Conservation (phyloP, 2,329 filamentous ascomycete species). For the Aureobasidium sp. region DNA sequence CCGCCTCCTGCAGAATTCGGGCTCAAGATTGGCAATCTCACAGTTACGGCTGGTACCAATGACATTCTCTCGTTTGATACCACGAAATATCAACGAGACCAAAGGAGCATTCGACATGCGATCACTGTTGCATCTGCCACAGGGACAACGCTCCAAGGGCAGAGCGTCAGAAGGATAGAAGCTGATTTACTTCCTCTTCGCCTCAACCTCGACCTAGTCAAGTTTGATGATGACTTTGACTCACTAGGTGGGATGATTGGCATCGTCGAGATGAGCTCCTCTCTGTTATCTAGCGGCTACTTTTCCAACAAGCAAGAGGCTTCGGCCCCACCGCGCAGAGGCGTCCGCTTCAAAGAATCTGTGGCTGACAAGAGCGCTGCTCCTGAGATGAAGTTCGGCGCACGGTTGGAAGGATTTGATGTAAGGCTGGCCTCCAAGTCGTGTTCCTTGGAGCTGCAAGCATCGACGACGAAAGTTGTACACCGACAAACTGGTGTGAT, state of each 20-base stretch:
- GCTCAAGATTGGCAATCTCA: background rate
- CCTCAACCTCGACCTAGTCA: constrained; percentile 67
- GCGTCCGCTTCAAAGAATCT: constrained; percentile 50
- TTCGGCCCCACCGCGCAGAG: constrained; percentile 33
- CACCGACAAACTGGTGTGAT: constrained; percentile 65
- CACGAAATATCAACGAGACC: background rate
- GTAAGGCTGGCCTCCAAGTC: constrained; percentile 69
- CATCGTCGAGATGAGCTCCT: constrained; percentile 79
- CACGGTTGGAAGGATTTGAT: constrained; percentile 67
- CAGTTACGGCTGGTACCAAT: background rate
- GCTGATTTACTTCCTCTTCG: constrained; percentile 70
- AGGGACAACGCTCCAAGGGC: constrained; percentile 17
- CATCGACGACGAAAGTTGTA: constrained; percentile 74
- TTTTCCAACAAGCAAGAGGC: constrained; percentile 26
- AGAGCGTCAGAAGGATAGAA: constrained; percentile 38
- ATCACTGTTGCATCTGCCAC: constrained; percentile 2
- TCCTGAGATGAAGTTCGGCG: constrained; percentile 56
- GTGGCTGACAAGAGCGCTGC: constrained; percentile 25
- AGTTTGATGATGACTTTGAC: constrained; percentile 59
- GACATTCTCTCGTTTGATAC: constrained; percentile 8
- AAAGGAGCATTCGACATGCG: background rate
- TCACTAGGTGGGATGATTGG: constrained; percentile 90
- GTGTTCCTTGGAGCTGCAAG: constrained; percentile 65
- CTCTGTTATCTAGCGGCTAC: constrained; percentile 56
- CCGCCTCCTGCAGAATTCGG: background rate